Evolutionary conservation across 441 rosid genomes (phyloP).

Genomic region (Capsella rubella): DNA sequence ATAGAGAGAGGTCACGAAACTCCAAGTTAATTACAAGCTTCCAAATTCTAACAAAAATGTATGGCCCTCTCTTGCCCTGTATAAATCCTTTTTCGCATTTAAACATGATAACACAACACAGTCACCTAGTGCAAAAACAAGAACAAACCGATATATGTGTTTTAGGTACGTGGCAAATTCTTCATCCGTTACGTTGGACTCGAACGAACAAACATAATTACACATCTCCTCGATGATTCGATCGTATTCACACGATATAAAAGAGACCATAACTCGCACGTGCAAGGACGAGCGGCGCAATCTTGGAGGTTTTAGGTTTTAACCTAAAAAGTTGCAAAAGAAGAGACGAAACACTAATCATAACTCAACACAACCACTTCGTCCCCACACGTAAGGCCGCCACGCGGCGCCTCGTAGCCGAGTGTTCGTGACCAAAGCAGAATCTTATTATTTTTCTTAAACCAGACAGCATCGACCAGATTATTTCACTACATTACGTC

Average conservation of each 20-base stretch:
- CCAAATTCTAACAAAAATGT: neutral
- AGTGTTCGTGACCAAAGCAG: constrained; percentile 29
- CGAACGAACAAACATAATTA: neutral
- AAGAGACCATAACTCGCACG: neutral
- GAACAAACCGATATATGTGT: neutral
- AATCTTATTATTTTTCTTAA: neutral
- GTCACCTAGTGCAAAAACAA: neutral
- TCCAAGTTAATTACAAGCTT: neutral
- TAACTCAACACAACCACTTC: constrained; percentile 12
- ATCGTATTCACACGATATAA: neutral
- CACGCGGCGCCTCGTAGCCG: constrained; percentile 33
- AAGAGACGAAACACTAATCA: constrained; percentile 14
- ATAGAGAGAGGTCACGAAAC: neutral
- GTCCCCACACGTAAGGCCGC: constrained; percentile 1
- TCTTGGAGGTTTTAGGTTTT: neutral
- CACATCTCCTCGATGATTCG: neutral
- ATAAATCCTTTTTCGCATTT: neutral
- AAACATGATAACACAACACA: neutral
- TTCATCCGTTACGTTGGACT: constrained; percentile 19
- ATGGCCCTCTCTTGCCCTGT: neutral
- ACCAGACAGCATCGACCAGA: neutral
- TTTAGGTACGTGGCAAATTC: neutral
- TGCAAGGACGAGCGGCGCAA: constrained; percentile 6
- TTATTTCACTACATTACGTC: neutral
- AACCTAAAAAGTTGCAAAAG: constrained; percentile 7